Evolutionary conservation across 139 green algal species (phyloP).

Genomic region (Trebouxia sp.): DNA sequence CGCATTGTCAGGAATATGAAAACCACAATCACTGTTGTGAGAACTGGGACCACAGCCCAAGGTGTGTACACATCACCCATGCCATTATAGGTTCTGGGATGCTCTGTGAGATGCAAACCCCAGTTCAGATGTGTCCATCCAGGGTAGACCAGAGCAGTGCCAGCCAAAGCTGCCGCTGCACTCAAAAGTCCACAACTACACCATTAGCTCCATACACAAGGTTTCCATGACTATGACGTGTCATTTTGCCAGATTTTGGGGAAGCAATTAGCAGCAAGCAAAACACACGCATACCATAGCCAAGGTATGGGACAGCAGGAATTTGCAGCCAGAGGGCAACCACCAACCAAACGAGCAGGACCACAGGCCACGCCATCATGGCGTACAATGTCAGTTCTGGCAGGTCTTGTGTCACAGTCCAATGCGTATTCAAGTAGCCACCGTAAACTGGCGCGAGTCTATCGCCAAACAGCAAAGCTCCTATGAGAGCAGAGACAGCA

Average conservation of each 20-base stretch:
- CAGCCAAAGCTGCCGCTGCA: slow-evolving; percentile 5
- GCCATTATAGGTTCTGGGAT: background rate
- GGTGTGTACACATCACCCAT: background rate
- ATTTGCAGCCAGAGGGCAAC: background rate
- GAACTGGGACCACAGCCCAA: background rate
- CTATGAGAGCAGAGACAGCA: background rate
- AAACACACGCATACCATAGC: background rate
- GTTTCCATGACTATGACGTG: too few species aligned
- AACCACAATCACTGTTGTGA: background rate
- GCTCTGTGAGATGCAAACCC: background rate
- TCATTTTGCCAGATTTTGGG: too few species aligned
- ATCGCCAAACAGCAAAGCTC: background rate
- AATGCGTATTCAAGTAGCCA: background rate
- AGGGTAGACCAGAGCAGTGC: background rate
- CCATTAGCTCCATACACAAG: too few species aligned
- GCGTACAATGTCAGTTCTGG: background rate
- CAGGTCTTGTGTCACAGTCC: background rate
- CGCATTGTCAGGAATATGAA: background rate
- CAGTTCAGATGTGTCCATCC: background rate
- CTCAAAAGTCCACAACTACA: too few species aligned
- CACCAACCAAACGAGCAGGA: background rate
- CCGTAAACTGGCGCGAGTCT: background rate
- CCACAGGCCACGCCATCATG: background rate
- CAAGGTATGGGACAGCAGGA: background rate
- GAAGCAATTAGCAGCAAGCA: too few species aligned